These are phyloP conservation scores for Conoideocrella luteorostrata DNA, from an alignment of 2,329 filamentous ascomycete genomes.

Conservation along the genomic window DNA sequence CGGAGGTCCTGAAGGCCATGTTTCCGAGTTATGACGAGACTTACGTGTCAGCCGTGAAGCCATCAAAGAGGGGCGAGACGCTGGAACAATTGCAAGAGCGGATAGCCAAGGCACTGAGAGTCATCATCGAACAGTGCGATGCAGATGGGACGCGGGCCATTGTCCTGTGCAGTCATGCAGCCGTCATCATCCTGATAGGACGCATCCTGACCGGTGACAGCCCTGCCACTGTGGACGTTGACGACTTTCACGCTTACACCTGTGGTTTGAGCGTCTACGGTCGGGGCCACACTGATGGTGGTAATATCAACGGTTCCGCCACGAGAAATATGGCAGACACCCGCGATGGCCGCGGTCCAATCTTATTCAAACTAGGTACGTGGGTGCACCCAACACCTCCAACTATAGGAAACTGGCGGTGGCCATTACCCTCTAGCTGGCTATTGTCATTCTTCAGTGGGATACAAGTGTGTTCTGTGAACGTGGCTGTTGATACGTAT, in stretches of 20 bases:
- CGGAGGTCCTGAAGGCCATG: conserved; percentile 54
- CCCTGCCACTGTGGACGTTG: conserved; percentile 62
- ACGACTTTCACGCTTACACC: conserved; percentile 83
- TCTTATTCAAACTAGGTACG: conserved; percentile 3
- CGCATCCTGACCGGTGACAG: conserved; percentile 72
- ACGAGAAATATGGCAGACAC: not conserved
- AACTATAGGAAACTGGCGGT: no score
- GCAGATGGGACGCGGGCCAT: conserved; percentile 61
- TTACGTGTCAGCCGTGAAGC: conserved; percentile 59
- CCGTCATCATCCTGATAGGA: conserved; percentile 79
- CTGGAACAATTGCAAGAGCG: conserved; percentile 76
- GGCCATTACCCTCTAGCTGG: not conserved
- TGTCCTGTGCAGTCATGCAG: conserved; percentile 83
- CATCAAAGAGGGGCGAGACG: conserved; percentile 68
- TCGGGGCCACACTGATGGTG: conserved; percentile 17
- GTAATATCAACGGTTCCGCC: not conserved
- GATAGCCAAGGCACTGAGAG: conserved; percentile 61
- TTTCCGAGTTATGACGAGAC: conserved; percentile 57
- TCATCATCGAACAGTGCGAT: conserved; percentile 69
- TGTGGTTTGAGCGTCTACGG: conserved; percentile 68
- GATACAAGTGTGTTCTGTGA: not conserved
- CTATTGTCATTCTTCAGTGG: not conserved
- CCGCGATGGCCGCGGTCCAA: conserved; percentile 4
- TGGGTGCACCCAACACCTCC: not conserved
- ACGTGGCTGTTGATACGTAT: not conserved